Base-by-base conservation (phyloP, 768 basidiomycete species). In the Cystobasidium onofrii region DNA sequence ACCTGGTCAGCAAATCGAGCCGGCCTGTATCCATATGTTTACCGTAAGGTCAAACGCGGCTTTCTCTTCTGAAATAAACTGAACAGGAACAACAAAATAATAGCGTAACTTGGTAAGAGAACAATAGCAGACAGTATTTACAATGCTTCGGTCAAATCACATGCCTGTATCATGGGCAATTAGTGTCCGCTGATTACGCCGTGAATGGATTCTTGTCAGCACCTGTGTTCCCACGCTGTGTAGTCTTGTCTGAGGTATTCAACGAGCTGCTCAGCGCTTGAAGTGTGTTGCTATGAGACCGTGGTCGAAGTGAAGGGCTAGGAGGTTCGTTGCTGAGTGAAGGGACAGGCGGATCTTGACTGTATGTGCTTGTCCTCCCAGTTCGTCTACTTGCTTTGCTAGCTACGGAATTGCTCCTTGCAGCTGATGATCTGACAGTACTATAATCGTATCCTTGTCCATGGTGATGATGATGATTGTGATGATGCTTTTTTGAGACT, bases 391-490 rank as follows among this genome's bases (percentile, higher is more conserved):
- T 71, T 17, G 55, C 55, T 10, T 55, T 52, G 33, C 54, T 57
- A 27, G 69, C 69, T 18, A 71, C 55, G 1, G 69, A 71, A n/a
- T 54, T 54, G 50, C 31, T 67, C 31, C 65, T 43, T 50, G 13
- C 43, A 20, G 41, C 41, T 29, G 46, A 50, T 46, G 65, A 50
- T n/a, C 31, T 36, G 15, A 52, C 31, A 1, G 65, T 46, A 12
- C 65, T 27, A 18, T 29, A 20, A 43, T 46, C 31, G 20, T 36
- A 43, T 13, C 65, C 44, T 13, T 60, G 50, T 13, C 57, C 57
- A 34, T 15, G 13, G 18, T 34, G 69, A 36, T 71, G 84, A 46
- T 83, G 82, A 18, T 85, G 84, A 46, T 83, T 82, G 18, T 85
- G 84, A 43, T 75, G 76, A 64, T 73, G 74, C 25, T 65, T 71